Conservation (phyloP, 2,329 filamentous ascomycete genomes). For the Aspergillus ruber region DNA sequence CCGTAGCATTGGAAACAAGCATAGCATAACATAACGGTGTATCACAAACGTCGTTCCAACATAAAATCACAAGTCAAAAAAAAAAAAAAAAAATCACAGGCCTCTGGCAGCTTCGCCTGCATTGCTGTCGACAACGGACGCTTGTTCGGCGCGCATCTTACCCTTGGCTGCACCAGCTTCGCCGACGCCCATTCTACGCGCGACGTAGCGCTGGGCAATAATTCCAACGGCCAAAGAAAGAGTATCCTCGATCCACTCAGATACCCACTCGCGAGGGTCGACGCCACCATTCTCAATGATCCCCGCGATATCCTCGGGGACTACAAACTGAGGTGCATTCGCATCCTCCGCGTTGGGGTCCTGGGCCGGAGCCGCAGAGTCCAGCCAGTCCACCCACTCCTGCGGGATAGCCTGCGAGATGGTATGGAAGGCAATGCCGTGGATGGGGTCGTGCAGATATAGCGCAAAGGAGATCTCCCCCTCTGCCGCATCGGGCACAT, state of each 20-base stretch:
- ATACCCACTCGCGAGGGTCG: constrained; percentile 93
- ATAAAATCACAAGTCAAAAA: constrained; percentile 1
- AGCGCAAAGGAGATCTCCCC: constrained; percentile 71
- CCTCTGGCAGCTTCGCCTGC: constrained; percentile 58
- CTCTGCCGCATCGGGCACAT: constrained; percentile 29
- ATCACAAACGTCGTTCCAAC: constrained; percentile 1
- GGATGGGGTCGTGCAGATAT: constrained; percentile 77
- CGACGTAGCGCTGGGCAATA: constrained; percentile 91
- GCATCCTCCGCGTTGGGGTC: constrained; percentile 35
- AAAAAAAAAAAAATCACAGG: constrained; percentile 17
- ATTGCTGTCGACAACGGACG: constrained; percentile 51
- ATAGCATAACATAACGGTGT: constrained; percentile 1
- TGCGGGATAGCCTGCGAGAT: constrained; percentile 77
- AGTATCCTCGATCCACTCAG: constrained; percentile 92
- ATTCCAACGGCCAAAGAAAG: constrained; percentile 72
- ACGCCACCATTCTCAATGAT: constrained; percentile 70
- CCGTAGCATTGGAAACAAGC: not conserved
- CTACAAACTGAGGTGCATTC: constrained; percentile 22
- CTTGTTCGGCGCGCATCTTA: constrained; percentile 46
- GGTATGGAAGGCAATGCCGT: constrained; percentile 79
- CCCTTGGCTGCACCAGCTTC: constrained; percentile 63
- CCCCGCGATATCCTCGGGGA: constrained; percentile 79
- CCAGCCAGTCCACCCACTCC: constrained; percentile 87
- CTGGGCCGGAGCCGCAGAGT: constrained; percentile 53
- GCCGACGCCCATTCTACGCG: constrained; percentile 89